These are phyloP conservation scores for Tylopilus intermedius DNA, from an alignment of 768 basidiomycete genomes.

Conservation along the genomic window DNA sequence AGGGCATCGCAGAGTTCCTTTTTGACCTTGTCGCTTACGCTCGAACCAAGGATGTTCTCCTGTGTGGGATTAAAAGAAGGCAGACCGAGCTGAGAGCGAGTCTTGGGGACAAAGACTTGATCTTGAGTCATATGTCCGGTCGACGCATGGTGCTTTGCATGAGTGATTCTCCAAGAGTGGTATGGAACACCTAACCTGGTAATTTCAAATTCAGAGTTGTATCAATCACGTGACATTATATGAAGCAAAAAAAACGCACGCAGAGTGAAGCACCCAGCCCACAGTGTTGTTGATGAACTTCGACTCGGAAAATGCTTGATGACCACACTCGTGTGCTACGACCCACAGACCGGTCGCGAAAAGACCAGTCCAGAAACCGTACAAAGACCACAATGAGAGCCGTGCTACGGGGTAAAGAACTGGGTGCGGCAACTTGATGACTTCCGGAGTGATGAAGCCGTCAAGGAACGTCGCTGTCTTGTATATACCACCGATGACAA, in stretches of 20 bases:
- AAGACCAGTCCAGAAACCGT: slow-evolving; percentile 78
- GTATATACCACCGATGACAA: slow-evolving; percentile 64
- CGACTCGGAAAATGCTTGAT: slow-evolving; percentile 92
- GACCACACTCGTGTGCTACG: slow-evolving; percentile 91
- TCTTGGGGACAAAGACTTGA: slow-evolving; percentile 91
- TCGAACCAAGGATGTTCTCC: slow-evolving; percentile 61
- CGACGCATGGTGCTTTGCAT: slow-evolving; percentile 92
- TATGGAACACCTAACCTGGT: slow-evolving; percentile 87
- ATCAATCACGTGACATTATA: slow-evolving; percentile 22
- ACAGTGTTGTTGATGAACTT: slow-evolving; percentile 88
- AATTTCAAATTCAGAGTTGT: slow-evolving; percentile 13
- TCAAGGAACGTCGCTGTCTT: slow-evolving; percentile 65
- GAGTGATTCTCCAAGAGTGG: slow-evolving; percentile 93
- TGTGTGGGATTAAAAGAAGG: slow-evolving; percentile 62
- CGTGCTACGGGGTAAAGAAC: slow-evolving; percentile 57
- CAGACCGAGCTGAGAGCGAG: slow-evolving; percentile 68
- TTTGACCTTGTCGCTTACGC: slow-evolving; percentile 61
- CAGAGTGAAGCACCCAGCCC: slow-evolving; percentile 89
- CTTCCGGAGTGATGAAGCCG: slow-evolving; percentile 51
- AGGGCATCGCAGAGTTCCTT: slow-evolving; percentile 79
- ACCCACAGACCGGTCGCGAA: slow-evolving; percentile 94
- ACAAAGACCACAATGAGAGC: slow-evolving; percentile 71
- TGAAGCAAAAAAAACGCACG: slow-evolving; percentile 42
- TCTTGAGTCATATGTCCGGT: slow-evolving; percentile 92
- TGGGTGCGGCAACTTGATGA: slow-evolving; percentile 54